Evolutionary conservation across 2,329 filamentous ascomycete genomes (phyloP).

Genomic region (Dactylonectria estremocensis): DNA sequence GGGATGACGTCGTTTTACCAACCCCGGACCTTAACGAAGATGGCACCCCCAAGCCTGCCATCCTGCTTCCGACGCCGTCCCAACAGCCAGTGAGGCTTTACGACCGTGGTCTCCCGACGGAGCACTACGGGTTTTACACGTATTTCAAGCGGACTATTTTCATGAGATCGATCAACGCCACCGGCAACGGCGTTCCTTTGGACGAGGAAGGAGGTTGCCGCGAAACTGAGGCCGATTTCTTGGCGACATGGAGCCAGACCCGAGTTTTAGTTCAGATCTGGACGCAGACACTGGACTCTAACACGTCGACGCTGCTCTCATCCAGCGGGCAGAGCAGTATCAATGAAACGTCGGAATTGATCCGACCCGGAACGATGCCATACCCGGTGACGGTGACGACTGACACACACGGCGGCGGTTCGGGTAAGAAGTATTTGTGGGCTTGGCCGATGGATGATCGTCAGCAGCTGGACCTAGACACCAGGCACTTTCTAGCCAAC

Average conservation of each 20-base stretch:
- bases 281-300: constrained; percentile 66
- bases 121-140: constrained; percentile 95
- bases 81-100: constrained; percentile 89
- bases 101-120: constrained; percentile 83
- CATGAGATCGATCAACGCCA: constrained; percentile 73
- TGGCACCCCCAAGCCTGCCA: constrained; percentile 80
- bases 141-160: constrained; percentile 93
- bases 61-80: constrained; percentile 77
- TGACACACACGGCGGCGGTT: constrained; percentile 75
- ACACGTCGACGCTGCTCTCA: constrained; percentile 58
- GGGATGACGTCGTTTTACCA: constrained; percentile 66
- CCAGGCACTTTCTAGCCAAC: constrained; percentile 64
- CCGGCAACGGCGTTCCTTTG: constrained; percentile 59
- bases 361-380: constrained; percentile 72
- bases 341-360: constrained; percentile 49
- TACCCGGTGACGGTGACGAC: constrained; percentile 74
- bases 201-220: constrained; percentile 70
- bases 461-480: constrained; percentile 60
- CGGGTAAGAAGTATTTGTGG: constrained; percentile 67
- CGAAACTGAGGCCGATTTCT: constrained; percentile 66
- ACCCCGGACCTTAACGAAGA: constrained; percentile 74
- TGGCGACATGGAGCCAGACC: constrained; percentile 73
- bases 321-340: constrained; percentile 49
- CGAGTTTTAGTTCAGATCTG: constrained; percentile 77
- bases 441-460: constrained; percentile 65